Evolutionary conservation across 1,139 yeast species (phyloP).

Genomic region (Candida glucosophila): DNA sequence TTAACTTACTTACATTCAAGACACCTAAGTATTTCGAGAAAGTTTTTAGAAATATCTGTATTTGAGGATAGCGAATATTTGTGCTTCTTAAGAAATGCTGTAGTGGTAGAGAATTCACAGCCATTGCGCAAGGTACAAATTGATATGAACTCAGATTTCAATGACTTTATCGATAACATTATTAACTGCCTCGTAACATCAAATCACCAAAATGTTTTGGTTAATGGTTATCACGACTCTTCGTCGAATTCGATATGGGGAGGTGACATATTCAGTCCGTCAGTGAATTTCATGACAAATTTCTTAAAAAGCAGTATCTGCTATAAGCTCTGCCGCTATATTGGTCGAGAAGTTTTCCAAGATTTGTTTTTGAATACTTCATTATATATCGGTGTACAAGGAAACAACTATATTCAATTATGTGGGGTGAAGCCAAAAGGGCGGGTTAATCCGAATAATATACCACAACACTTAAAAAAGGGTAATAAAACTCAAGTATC

Average conservation of each 20-base stretch:
- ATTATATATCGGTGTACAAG: constrained; percentile 12
- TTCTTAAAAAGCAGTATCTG: constrained; percentile 28
- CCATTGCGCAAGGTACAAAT: too few relatives aligned
- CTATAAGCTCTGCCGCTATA: constrained; percentile 18
- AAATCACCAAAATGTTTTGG: constrained; percentile 14
- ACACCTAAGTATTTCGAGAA: too few relatives aligned
- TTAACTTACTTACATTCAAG: too few relatives aligned
- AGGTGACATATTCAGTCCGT: constrained; percentile 11
- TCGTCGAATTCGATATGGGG: constrained; percentile 8
- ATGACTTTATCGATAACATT: constrained; percentile 19
- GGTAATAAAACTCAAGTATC: too few relatives aligned
- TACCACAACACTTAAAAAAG: constrained; percentile 4
- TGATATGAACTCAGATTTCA: too few relatives aligned
- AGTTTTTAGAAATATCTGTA: too few relatives aligned
- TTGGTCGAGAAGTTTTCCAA: constrained; percentile 25
- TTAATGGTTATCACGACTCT: constrained; percentile 19
- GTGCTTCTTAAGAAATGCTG: too few relatives aligned
- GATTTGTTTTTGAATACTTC: constrained; percentile 20
- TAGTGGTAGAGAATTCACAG: too few relatives aligned
- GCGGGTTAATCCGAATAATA: constrained; percentile 6
- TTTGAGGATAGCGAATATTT: too few relatives aligned
- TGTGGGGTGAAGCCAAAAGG: constrained; percentile 22
- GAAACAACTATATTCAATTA: constrained; percentile 16
- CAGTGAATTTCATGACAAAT: constrained; percentile 17
- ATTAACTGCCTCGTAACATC: constrained; percentile 10